Base-by-base conservation (phyloP, 2,329 filamentous ascomycete genomes). In the Colletotrichum chlorophyti region DNA sequence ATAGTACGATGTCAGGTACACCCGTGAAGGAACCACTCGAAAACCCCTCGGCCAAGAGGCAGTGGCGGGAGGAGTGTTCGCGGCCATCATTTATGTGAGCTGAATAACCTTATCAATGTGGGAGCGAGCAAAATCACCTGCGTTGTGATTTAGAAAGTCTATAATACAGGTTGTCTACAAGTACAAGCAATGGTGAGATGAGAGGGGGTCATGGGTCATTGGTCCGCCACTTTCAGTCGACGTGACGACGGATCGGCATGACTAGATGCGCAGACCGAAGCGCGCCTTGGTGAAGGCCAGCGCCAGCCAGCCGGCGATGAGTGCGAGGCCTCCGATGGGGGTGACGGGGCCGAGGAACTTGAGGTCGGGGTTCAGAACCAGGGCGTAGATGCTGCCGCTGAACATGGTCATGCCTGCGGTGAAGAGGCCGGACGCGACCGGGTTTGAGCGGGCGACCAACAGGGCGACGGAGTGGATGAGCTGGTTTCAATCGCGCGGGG, bases 331-430 rank as follows among this genome's bases (percentile, higher is more conserved):
- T 0, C 86, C 87, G 1, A 90, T 58, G 12, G 87, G 87, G 46
- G 87, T 90, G 11, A 89, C 81, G 1, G 87, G 87, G 0, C 87
- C 87, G 62, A 89, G 58, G 53, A 77, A 74, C 66, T 81, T 82
- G 73, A 87, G 88, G 24, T 83, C 78, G 17, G 86, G 82, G 70
- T 88, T 82, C n/a, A 90, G 74, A 0, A 83, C 78, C 9, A 90
- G 77, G 9, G 85, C 75, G 69, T 90, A 90, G 63, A 90, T 81
- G 66, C 80, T 84, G 2, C 87, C 87, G 58, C 80, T 84, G 72
- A 90, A 90, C 78, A 88, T 80, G 4, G 83, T 84, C 76, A 89
- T 89, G 48, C 87, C 87, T 1, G 83, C 83, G 0, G 83, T 82
- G 68, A 89, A 83, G n/a, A 88, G 74, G 2, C 73, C 72, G 48